These are phyloP conservation scores for Moniliophthora roreri DNA, from an alignment of 1,284 basidiomycete species.

Conservation along the genomic window DNA sequence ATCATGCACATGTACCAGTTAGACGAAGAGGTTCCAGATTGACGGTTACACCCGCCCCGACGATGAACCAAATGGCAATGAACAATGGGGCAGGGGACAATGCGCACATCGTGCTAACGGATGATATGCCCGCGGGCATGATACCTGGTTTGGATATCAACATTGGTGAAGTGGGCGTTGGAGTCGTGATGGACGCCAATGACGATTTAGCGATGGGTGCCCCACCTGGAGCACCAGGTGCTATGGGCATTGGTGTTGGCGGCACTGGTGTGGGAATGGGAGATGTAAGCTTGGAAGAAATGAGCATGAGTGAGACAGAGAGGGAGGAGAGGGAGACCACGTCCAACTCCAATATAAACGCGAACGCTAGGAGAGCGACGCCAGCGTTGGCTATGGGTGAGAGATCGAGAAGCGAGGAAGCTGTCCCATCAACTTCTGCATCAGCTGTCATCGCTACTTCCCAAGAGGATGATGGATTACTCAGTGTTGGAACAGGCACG, in stretches of 20 bases:
- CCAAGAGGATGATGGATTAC: not conserved
- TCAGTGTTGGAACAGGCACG: slow-evolving; percentile 6
- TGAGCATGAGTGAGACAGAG: slow-evolving; percentile 20
- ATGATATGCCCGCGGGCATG: slow-evolving; percentile 4
- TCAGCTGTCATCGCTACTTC: too few species aligned
- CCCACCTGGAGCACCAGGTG: slow-evolving; percentile 80
- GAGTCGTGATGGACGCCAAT: slow-evolving; percentile 44
- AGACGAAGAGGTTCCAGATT: slow-evolving; percentile 62
- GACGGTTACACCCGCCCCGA: slow-evolving; percentile 28
- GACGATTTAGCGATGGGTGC: slow-evolving; percentile 87
- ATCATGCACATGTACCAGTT: slow-evolving; percentile 27
- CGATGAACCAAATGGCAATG: not conserved
- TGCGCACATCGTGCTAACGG: not conserved
- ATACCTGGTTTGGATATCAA: slow-evolving; percentile 8
- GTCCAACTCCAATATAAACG: not conserved
- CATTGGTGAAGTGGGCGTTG: slow-evolving; percentile 26
- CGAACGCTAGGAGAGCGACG: not conserved
- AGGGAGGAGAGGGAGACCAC: not conserved
- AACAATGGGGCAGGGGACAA: not conserved
- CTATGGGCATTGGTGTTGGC: slow-evolving; percentile 26
- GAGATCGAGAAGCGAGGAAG: not conserved
- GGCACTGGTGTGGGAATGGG: slow-evolving; percentile 12
- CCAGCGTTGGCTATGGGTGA: not conserved
- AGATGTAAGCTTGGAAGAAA: slow-evolving; percentile 12
- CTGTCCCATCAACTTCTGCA: not conserved